A percentile compares a stretch with the other conserved stretches of the same genome.
Conservation (phyloP, 2,329 filamentous ascomycete genomes). For the Alternaria rosae region DNA sequence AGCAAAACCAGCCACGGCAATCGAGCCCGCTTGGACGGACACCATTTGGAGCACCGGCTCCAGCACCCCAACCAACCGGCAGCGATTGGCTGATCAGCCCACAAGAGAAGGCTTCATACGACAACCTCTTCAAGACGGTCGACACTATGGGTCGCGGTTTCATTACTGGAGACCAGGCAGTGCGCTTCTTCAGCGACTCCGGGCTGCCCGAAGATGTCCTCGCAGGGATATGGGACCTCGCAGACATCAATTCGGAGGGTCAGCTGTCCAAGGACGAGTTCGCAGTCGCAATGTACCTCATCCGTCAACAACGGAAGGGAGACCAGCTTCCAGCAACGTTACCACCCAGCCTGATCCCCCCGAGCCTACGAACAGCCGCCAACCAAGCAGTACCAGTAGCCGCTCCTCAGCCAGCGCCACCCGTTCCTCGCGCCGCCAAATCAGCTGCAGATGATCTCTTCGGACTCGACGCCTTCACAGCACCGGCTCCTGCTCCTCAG, state of each 20-base stretch:
- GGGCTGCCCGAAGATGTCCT: conserved; percentile 86
- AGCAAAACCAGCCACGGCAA: conserved; percentile 58
- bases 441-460: conserved; percentile 95
- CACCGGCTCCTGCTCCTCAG: conserved; percentile 58
- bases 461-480: conserved; percentile 77
- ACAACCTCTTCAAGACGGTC: conserved; percentile 82
- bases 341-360: conserved; percentile 82
- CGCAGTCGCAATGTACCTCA: conserved; percentile 96
- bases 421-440: conserved; percentile 57
- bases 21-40: conserved; percentile 65
- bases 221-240: conserved; percentile 96
- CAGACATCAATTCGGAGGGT: conserved; percentile 91
- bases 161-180: conserved; percentile 93
- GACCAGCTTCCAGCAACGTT: conserved; percentile 77
- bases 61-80: conserved; percentile 63
- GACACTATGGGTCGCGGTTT: conserved; percentile 82
- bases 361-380: conserved; percentile 71
- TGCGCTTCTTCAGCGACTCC: conserved; percentile 92
- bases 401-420: conserved; percentile 54
- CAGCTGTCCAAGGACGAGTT: conserved; percentile 89
- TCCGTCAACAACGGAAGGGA: conserved; percentile 81
- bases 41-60: conserved; percentile 57
- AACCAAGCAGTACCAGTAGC: conserved; percentile 60
- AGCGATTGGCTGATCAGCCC: conserved; percentile 83
- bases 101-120: conserved; percentile 86